Base-by-base conservation (phyloP, 768 basidiomycete species). In the Russula compacta region DNA sequence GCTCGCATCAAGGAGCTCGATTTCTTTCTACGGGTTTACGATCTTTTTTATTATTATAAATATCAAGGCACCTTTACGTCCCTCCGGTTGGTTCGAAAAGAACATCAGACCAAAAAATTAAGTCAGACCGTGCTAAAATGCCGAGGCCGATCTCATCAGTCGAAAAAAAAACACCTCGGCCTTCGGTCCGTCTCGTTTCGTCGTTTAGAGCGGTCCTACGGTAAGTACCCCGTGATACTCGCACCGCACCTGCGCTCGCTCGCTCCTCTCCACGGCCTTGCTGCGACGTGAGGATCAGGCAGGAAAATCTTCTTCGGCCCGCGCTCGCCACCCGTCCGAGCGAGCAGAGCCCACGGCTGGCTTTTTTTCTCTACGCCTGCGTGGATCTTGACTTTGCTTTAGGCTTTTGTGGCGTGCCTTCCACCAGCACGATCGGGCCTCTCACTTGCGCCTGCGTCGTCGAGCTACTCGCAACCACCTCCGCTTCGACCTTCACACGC, bases 381-480 rank as follows among this genome's bases (percentile, higher is more conserved):
- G 50, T 5, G 21, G 33, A 43, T 44, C 47, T 63, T 17, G 52
- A 46, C 42, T 55, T 63, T 40, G 47, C 43, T 38, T 56, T 61
- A 15, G 62, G 57, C 59, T 69, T 69, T 54, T 64, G 59, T 29
- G 69, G 66, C 19, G 66, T 70, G n/a, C 66, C 68, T 50, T 59
- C 71, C 47, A 69, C 73, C 67, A 61, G 46, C n/a, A 66, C 62
- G 40, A 39, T 68, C 21, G 57, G 60, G 8, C 59, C 49, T 67
- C 57, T 66, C 58, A 61, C 60, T 43, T 63, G 72, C 58, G 51
- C 11, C 33, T 54, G 56, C 53, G 52, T 51, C 66, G 44, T 60
- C 49, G 46, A 38, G 17, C 40, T 17, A 6, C 24, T 44, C 9
- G 33, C 40, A 4, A 6, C 19, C 7, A 6, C 32, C n/a, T 51